A percentile compares a stretch with the other conserved stretches of the same genome.
These are phyloP conservation scores for Talaromyces sp. DNA, from an alignment of 2,329 filamentous ascomycete species.

Conservation along the genomic window DNA sequence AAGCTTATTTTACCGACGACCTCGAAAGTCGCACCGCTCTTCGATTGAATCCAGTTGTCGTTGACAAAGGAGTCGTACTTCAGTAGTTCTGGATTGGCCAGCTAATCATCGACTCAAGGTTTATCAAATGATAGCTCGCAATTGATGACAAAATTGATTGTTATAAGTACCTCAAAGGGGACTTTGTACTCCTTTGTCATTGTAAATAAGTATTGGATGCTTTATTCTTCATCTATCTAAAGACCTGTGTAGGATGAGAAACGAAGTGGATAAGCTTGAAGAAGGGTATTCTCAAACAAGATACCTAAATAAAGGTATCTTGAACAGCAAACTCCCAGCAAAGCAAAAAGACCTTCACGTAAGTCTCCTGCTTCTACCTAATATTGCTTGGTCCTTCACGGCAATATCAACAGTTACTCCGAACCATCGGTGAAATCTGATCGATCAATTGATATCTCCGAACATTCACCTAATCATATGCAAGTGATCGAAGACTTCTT, in stretches of 20 bases:
- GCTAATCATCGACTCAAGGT: conserved; percentile 24
- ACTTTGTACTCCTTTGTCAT: conserved; percentile 37
- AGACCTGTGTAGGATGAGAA: not conserved
- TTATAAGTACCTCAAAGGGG: conserved; percentile 36
- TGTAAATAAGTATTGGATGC: not conserved
- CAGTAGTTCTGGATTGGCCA: conserved; percentile 49
- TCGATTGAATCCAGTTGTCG: conserved; percentile 47
- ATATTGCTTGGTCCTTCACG: not conserved
- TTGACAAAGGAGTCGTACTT: conserved; percentile 52
- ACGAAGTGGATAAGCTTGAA: not conserved
- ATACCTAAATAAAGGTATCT: not conserved
- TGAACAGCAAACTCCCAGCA: not conserved
- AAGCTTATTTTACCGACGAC: conserved; percentile 41
- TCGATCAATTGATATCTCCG: not conserved
- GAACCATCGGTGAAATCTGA: not conserved
- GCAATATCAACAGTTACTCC: not conserved
- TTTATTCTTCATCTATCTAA: not conserved
- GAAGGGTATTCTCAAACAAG: not conserved
- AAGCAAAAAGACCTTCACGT: not conserved
- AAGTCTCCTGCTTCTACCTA: not conserved
- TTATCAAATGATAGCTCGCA: not conserved
- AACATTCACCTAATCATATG: not conserved
- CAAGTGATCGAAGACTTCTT: not conserved
- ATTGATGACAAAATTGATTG: not conserved
- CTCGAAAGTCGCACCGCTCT: conserved; percentile 50